Evolutionary conservation across 345 rosid genomes (phyloP), one percentile per base, ranked within the genome.

Genomic region (Moricandia moricandioides): DNA sequence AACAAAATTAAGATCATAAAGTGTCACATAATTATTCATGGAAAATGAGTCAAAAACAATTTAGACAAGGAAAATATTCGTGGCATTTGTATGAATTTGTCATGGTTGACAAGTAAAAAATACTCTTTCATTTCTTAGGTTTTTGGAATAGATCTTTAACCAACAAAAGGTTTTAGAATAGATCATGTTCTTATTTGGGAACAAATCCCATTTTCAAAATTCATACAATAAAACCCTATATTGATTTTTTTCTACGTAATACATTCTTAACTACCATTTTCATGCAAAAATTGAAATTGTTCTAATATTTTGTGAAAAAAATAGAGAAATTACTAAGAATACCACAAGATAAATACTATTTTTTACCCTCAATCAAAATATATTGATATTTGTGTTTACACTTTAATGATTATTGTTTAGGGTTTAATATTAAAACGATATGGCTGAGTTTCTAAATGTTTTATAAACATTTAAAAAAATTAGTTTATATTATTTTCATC

Each of bases 61-160:
- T 10, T 11, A 17, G 5, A 35, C 49, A 47, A n/a, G 31, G 33
- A 45, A n/a, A 33, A 24, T 67, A 35, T 31, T n/a, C 43, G 18
- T 33, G 49, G 21, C 17, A 35, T 63, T 21, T 56, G 57, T 73
- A 11, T 55, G 61, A 73, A 24, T 52, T 72, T 51, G 62, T 26
- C 55, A 73, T 64, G 40, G 63, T 62, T 72, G 60, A 58, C 56
- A 21, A 66, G 13, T 17, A 71, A 21, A 17, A 16, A 70, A 59
- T 30, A 11, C 68, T 62, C 11, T 49, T 47, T 29, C 29, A 2
- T 29, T 45, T 16, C 18, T 29, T 14, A 39, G 56, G 16, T 49
- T 40, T 24, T 37, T 2, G 43, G 35, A 12, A 63, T 63, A 37
- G 11, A 37, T 37, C 43, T 37, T 34, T 37, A 37, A 37, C 43